A percentile compares a stretch with the other conserved stretches of the same genome.
These are phyloP conservation scores for Neltuma alba DNA, from an alignment of 306 rosid species.

Conservation along the genomic window DNA sequence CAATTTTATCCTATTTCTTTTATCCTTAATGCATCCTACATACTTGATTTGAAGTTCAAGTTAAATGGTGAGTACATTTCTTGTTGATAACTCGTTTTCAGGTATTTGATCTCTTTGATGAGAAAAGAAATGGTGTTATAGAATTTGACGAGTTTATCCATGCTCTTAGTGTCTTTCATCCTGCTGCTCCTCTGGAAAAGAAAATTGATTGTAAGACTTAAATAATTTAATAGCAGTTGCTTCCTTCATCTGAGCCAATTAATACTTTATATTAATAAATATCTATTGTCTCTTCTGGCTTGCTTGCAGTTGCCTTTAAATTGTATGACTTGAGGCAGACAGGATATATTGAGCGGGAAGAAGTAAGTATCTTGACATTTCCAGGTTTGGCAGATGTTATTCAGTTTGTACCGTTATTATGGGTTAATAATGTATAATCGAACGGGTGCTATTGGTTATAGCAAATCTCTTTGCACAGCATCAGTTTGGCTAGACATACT, in stretches of 20 bases:
- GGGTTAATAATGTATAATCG: conserved; percentile 25
- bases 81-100: conserved; percentile 26
- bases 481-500: conserved; percentile 8
- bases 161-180: conserved; percentile 75
- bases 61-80: conserved; percentile 3
- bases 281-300: conserved; percentile 26
- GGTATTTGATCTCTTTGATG: conserved; percentile 78
- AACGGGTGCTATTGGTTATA: background rate
- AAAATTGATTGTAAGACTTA: conserved; percentile 69
- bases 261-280: background rate
- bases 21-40: conserved; percentile 6
- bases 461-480: conserved; percentile 17
- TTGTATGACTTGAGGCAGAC: conserved; percentile 76
- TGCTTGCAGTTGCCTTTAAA: conserved; percentile 67
- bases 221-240: conserved; percentile 22
- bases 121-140: conserved; percentile 66
- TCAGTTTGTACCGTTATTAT: conserved; percentile 5
- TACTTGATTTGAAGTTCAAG: conserved; percentile 15
- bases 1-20: background rate
- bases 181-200: conserved; percentile 52
- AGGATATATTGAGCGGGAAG: conserved; percentile 76
- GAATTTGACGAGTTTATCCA: conserved; percentile 79
- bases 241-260: conserved; percentile 2
- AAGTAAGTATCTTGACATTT: conserved; percentile 50
- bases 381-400: conserved; percentile 22